Conservation (phyloP, 202 grass and related monocot genomes). For the Panicum virgatum region DNA sequence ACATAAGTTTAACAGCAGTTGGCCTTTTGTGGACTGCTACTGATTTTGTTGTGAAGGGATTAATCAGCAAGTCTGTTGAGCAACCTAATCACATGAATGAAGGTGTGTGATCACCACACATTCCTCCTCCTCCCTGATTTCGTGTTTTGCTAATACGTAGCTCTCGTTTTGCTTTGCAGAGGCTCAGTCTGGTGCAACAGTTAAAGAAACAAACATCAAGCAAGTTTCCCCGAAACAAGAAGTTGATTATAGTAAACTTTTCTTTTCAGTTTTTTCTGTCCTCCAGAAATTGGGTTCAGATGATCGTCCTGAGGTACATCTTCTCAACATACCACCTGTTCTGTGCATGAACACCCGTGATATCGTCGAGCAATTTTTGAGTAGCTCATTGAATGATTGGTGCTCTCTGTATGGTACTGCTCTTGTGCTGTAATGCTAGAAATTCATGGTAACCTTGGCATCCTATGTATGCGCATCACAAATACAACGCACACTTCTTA, state of each 20-base stretch:
- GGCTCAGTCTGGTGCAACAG: conserved; percentile 22
- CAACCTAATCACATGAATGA: conserved; percentile 45
- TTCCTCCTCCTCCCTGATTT: conserved; percentile 17
- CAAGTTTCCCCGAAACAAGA: conserved; percentile 42
- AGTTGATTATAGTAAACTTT: conserved; percentile 87
- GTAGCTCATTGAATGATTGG: conserved; percentile 11
- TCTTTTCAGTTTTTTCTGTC: conserved; percentile 93
- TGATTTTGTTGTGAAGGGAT: conserved; percentile 95
- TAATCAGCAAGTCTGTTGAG: conserved; percentile 54
- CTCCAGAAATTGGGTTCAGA: conserved; percentile 78
- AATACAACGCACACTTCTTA: not conserved
- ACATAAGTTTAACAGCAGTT: conserved; percentile 98
- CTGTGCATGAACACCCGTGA: conserved; percentile 27
- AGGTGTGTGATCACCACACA: conserved; percentile 37
- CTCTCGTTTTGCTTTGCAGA: conserved; percentile 42
- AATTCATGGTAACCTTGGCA: conserved; percentile 17
- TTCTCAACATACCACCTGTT: conserved; percentile 30
- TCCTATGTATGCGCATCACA: not conserved
- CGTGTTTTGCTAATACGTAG: conserved; percentile 18
- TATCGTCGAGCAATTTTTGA: conserved; percentile 22
- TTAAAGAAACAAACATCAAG: conserved; percentile 24
- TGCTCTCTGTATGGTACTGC: not conserved
- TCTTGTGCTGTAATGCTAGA: not conserved
- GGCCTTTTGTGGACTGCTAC: conserved; percentile 94
- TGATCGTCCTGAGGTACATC: conserved; percentile 89